Conservation (phyloP, 352 stramenopile genomes). For the Elongisporangium anandrum region DNA sequence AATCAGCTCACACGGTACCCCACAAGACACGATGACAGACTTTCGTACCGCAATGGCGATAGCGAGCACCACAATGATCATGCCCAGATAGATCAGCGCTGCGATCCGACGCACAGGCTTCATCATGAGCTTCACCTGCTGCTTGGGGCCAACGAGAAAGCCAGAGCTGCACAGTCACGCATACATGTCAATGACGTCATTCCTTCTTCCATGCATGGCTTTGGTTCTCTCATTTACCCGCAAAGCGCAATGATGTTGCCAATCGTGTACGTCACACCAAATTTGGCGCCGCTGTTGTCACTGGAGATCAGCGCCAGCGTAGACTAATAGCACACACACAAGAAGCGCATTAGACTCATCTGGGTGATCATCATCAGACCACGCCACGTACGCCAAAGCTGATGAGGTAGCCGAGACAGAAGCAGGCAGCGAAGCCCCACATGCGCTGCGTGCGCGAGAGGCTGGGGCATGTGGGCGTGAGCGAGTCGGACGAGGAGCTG, state of each 20-base stretch:
- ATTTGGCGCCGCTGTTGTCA: slow-evolving; percentile 66
- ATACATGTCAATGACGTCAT: too few species aligned
- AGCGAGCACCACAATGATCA: slow-evolving; percentile 72
- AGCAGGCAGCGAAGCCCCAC: slow-evolving; percentile 70
- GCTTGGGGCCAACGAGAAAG: slow-evolving; percentile 73
- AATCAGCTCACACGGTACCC: neutral
- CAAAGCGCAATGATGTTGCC: slow-evolving; percentile 83
- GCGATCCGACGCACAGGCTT: slow-evolving; percentile 75
- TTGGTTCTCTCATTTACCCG: slow-evolving; percentile 32
- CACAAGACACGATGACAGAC: neutral
- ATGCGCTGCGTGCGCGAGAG: slow-evolving; percentile 69
- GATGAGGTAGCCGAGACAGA: slow-evolving; percentile 76
- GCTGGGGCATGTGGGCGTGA: slow-evolving; percentile 55
- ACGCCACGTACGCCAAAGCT: slow-evolving; percentile 61
- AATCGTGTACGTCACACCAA: slow-evolving; percentile 78
- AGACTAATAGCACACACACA: slow-evolving; percentile 31
- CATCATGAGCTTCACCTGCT: slow-evolving; percentile 87
- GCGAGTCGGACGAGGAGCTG: slow-evolving; percentile 28
- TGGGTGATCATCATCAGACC: neutral
- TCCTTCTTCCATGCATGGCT: too few species aligned
- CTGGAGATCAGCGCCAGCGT: slow-evolving; percentile 75
- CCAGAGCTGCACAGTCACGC: slow-evolving; percentile 36
- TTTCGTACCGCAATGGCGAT: slow-evolving; percentile 60
- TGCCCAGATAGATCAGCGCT: slow-evolving; percentile 64
- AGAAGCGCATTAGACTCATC: slow-evolving; percentile 6